Evolutionary conservation across 192 early-diverging fungal species (phyloP).

Genomic region (Dissophora ornata): DNA sequence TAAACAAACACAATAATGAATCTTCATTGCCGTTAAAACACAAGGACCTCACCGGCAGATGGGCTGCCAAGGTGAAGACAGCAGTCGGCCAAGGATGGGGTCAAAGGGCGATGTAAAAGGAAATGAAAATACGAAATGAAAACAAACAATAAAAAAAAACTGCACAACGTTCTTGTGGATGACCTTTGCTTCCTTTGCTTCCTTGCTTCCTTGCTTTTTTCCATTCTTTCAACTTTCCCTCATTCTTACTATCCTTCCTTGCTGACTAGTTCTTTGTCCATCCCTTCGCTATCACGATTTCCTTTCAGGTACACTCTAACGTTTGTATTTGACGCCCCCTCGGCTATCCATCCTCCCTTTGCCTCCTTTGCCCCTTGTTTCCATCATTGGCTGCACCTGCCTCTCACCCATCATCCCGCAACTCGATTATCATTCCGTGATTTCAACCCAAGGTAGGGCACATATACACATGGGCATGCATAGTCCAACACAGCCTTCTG

Average conservation of each 20-base stretch:
- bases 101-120: too few relatives aligned
- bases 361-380: neutral
- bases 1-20: neutral
- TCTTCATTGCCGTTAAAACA: slow-evolving; percentile 1
- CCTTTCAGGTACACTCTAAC: neutral
- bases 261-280: neutral
- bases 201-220: too few relatives aligned
- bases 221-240: too few relatives aligned
- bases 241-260: neutral
- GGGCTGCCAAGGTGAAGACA: too few relatives aligned
- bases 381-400: too few relatives aligned
- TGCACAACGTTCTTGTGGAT: slow-evolving; percentile 23
- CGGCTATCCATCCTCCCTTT: neutral
- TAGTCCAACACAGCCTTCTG: too few relatives aligned
- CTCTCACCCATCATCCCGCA: neutral
- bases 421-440: neutral
- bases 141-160: slow-evolving; percentile 22
- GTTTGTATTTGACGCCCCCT: neutral
- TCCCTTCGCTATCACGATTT: neutral
- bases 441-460: too few relatives aligned
- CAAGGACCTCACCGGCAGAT: too few relatives aligned
- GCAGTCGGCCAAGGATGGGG: too few relatives aligned
- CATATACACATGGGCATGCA: too few relatives aligned
- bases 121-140: too few relatives aligned
- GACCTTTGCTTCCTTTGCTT: too few relatives aligned